These are phyloP conservation scores for Cyberlindnera mrakii DNA, from an alignment of 805 yeast genomes.

Conservation along the genomic window DNA sequence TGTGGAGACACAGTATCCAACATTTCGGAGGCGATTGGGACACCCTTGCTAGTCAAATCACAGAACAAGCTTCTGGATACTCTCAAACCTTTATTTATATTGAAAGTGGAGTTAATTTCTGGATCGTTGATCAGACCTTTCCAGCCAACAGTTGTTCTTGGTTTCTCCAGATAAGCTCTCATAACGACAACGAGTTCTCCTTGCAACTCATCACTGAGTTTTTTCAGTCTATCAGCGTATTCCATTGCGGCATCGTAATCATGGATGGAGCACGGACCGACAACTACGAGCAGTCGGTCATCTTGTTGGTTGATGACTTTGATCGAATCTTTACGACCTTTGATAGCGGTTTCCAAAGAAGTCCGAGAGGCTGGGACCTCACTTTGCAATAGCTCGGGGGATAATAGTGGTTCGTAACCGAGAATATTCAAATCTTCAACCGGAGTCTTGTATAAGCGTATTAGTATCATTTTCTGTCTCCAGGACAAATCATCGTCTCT, in stretches of 20 bases:
- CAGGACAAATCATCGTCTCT: too few relatives aligned
- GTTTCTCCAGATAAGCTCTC: conserved; percentile 98
- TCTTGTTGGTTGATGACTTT: conserved; percentile 67
- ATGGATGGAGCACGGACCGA: conserved; percentile 97
- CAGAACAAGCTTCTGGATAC: conserved; percentile 80
- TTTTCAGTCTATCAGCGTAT: conserved; percentile 66
- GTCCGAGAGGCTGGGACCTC: conserved; percentile 65
- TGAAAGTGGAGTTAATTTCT: conserved; percentile 84
- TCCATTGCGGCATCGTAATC: conserved; percentile 87
- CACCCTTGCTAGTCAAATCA: conserved; percentile 68
- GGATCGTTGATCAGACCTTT: conserved; percentile 97
- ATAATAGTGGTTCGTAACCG: conserved; percentile 90
- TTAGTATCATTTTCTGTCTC: neutral
- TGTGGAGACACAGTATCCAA: conserved; percentile 97
- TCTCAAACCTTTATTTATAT: conserved; percentile 90
- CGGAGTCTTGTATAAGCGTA: conserved; percentile 22
- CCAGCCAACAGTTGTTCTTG: conserved; percentile 99
- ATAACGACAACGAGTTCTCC: conserved; percentile 79
- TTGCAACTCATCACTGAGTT: conserved; percentile 61
- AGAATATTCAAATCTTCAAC: conserved; percentile 70
- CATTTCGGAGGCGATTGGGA: conserved; percentile 97
- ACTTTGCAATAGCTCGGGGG: conserved; percentile 86
- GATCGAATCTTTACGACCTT: conserved; percentile 75
- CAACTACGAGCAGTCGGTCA: conserved; percentile 81
- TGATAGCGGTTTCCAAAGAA: conserved; percentile 57